Conservation (phyloP, 192 early-diverging fungal genomes). For the Backusella macrospora region DNA sequence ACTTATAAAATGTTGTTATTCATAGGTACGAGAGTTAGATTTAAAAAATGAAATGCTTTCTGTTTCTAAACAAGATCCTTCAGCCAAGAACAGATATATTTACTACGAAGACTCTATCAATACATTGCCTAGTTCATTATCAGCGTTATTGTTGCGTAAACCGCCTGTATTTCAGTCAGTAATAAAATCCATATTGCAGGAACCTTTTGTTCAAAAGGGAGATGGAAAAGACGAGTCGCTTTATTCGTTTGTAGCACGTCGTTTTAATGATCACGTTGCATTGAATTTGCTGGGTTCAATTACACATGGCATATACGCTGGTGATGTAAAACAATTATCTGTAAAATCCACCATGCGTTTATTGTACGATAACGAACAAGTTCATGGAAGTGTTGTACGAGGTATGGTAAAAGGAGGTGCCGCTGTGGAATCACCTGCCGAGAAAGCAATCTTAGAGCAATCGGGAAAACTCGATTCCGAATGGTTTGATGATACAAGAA, state of each 20-base stretch:
- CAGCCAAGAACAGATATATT: conserved; percentile 84
- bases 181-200: conserved; percentile 57
- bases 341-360: conserved; percentile 72
- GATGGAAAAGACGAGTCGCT: conserved; percentile 80
- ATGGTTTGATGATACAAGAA: conserved; percentile 62
- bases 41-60: conserved; percentile 47
- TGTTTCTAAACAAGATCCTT: conserved; percentile 63
- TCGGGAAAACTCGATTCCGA: conserved; percentile 43
- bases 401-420: conserved; percentile 50
- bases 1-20: conserved; percentile 34
- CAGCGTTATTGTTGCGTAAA: conserved; percentile 34
- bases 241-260: conserved; percentile 74
- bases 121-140: conserved; percentile 52
- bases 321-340: conserved; percentile 77
- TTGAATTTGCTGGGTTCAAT: conserved; percentile 86
- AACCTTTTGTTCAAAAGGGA: conserved; percentile 50
- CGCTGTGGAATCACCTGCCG: conserved; percentile 36
- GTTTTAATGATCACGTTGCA: conserved; percentile 76
- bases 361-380: conserved; percentile 71
- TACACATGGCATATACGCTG: conserved; percentile 94
- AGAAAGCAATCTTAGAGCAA: conserved; percentile 36
- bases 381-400: conserved; percentile 54
- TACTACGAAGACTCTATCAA: conserved; percentile 72
- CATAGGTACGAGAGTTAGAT: conserved; percentile 57
- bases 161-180: conserved; percentile 58